Conservation (phyloP, 768 basidiomycete genomes). For the Mycena olivaceomarginata region DNA sequence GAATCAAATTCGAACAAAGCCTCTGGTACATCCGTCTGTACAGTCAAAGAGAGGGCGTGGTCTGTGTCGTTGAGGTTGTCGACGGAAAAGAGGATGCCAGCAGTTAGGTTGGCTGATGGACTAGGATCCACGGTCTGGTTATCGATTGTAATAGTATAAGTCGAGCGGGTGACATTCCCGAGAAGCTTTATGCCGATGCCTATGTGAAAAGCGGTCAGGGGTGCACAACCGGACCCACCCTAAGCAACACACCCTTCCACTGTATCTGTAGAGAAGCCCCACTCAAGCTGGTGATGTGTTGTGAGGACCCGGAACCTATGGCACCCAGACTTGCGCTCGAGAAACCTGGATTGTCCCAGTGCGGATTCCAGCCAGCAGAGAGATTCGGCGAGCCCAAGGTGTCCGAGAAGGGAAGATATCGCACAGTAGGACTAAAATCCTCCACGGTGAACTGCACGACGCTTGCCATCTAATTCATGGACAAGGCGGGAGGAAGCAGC, state of each 20-base stretch:
- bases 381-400: constrained; percentile 69
- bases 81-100: constrained; percentile 70
- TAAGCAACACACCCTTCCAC: constrained; percentile 75
- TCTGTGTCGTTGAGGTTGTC: constrained; percentile 64
- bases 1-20: constrained; percentile 73
- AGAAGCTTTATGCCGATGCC: constrained; percentile 80
- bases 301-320: constrained; percentile 75
- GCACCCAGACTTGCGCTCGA: constrained; percentile 59
- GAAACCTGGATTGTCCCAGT: constrained; percentile 72
- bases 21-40: constrained; percentile 58
- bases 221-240: neutral
- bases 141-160: constrained; percentile 74
- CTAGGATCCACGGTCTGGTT: constrained; percentile 51
- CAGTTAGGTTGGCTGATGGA: constrained; percentile 46
- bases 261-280: constrained; percentile 73
- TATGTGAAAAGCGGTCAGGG: constrained; percentile 48
- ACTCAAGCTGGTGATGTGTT: constrained; percentile 76
- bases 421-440: constrained; percentile 80
- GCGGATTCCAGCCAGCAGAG: constrained; percentile 81
- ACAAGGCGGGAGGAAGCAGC: neutral
- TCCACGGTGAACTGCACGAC: constrained; percentile 69
- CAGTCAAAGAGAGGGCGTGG: constrained; percentile 76
- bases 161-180: constrained; percentile 68
- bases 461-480: constrained; percentile 56
- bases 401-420: constrained; percentile 78